A percentile compares a stretch with the other conserved stretches of the same genome.
Evolutionary conservation across 306 rosid genomes (phyloP).

Genomic region (Gastrolobium villosum): DNA sequence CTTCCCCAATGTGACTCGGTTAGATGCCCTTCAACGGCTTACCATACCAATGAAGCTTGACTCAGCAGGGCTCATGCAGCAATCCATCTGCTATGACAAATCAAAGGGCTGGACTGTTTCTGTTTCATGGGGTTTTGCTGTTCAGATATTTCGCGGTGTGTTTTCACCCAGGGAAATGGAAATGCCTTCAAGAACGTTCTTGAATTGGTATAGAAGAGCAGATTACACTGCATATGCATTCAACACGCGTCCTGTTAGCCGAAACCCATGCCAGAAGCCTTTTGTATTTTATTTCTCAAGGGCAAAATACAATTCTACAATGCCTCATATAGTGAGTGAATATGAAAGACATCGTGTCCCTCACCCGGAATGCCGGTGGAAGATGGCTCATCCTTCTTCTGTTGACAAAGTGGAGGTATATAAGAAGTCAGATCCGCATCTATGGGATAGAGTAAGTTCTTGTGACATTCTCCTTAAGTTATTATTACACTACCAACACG

Average conservation of each 20-base stretch:
- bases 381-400: constrained; percentile 73
- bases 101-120: constrained; percentile 84
- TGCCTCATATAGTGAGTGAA: constrained; percentile 65
- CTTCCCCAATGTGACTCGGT: constrained; percentile 79
- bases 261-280: constrained; percentile 95
- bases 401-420: constrained; percentile 68
- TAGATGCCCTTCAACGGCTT: constrained; percentile 83
- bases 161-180: constrained; percentile 94
- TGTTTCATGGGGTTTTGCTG: constrained; percentile 94
- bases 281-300: constrained; percentile 82
- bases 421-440: constrained; percentile 82
- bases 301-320: constrained; percentile 54
- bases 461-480: not conserved
- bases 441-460: constrained; percentile 91
- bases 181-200: constrained; percentile 96
- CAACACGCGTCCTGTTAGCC: constrained; percentile 93
- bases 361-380: constrained; percentile 88
- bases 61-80: constrained; percentile 96
- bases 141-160: constrained; percentile 88
- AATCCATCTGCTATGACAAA: constrained; percentile 88
- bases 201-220: constrained; percentile 93
- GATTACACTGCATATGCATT: constrained; percentile 98
- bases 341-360: constrained; percentile 73
- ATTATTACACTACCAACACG: not conserved
- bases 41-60: constrained; percentile 80